Conservation (phyloP, 2,329 filamentous ascomycete genomes). For the Nectriaceae sp. region DNA sequence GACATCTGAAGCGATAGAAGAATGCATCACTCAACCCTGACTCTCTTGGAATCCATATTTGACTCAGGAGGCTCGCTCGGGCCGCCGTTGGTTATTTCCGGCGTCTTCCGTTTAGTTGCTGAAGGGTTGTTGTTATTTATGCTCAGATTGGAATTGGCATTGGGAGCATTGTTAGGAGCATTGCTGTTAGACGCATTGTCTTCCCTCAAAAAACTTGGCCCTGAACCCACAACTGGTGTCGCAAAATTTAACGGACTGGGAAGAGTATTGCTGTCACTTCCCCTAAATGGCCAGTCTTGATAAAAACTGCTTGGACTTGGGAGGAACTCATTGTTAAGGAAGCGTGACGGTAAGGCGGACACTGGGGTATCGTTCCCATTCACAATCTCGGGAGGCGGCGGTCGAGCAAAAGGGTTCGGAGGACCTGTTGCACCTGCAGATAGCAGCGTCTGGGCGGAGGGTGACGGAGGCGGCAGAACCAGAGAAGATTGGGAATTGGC, state of each 20-base stretch:
- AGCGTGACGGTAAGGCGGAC: slow-evolving; percentile 89
- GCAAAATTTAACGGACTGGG: slow-evolving; percentile 92
- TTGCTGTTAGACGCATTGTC: slow-evolving; percentile 38
- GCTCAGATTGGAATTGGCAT: slow-evolving; percentile 19
- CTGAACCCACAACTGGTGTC: slow-evolving; percentile 69
- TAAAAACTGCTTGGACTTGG: slow-evolving; percentile 94
- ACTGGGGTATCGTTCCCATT: slow-evolving; percentile 69
- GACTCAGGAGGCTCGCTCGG: slow-evolving; percentile 44
- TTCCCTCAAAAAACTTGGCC: slow-evolving; percentile 64
- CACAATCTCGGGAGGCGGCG: slow-evolving; percentile 69
- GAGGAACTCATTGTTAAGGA: slow-evolving; percentile 83
- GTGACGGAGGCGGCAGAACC: slow-evolving; percentile 89
- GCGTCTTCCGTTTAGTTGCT: slow-evolving; percentile 57
- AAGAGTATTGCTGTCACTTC: slow-evolving; percentile 78
- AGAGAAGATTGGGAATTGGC: slow-evolving; percentile 65
- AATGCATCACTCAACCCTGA: slow-evolving; percentile 52
- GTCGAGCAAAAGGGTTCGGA: slow-evolving; percentile 92
- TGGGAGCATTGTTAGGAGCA: neutral
- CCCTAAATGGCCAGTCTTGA: slow-evolving; percentile 80
- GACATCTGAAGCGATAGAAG: too few species aligned
- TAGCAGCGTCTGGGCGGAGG: slow-evolving; percentile 80
- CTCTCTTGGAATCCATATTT: slow-evolving; percentile 52
- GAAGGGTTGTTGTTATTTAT: slow-evolving; percentile 18
- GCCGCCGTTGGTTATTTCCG: slow-evolving; percentile 47
- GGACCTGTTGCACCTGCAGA: slow-evolving; percentile 91